Base-by-base conservation (phyloP, 2,329 filamentous ascomycete genomes). In the Calonectria honghensis region DNA sequence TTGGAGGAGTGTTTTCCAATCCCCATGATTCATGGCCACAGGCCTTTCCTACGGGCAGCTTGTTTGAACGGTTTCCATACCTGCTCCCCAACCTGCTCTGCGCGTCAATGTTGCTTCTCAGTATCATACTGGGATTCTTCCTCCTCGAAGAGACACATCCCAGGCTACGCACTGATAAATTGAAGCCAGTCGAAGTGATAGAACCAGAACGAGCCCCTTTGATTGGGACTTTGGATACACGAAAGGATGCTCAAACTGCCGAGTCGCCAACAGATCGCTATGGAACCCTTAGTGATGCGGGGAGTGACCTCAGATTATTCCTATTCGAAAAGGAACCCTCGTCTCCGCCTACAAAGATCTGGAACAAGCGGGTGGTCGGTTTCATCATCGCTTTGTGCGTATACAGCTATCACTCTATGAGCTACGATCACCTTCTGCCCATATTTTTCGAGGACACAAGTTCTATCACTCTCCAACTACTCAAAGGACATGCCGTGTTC, bases 361-460 rank as follows among this genome's bases (percentile, higher is more conserved):
- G 89, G 84, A 88, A 86, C 83, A 88, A 88, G 84, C 91, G 90
- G 51, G 93, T 98, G 74, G 87, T 94, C 78, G 93, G 94, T 84
- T 91, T 98, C 68, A 92, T 97, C 50, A 81, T 95, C n/a, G 94
- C 96, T 1, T 87, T 98, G 63, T 95, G 94, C 57, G 95, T 98
- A 76, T 98, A 98, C 86, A 97, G 95, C 6, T 98, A 98, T 83
- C 96, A 98, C 85, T 95, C 94, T 48, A 98, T 98, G 96, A 96
- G 94, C 0, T 98, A 95, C 85, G 96, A 98, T 82, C 95, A 98
- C 83, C 90, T 98, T 0, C 89, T 98, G 69, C 96, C 96, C 10
- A 98, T 98, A 74, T 98, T 98, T 85, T 92, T 98, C 67, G 96
- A 98, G 83, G 96, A 98, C 80, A 89, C 92, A 51, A 90, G 91